These are phyloP conservation scores for Uronychia setigera DNA, from an alignment of 73 alveolate species.

Conservation along the genomic window DNA sequence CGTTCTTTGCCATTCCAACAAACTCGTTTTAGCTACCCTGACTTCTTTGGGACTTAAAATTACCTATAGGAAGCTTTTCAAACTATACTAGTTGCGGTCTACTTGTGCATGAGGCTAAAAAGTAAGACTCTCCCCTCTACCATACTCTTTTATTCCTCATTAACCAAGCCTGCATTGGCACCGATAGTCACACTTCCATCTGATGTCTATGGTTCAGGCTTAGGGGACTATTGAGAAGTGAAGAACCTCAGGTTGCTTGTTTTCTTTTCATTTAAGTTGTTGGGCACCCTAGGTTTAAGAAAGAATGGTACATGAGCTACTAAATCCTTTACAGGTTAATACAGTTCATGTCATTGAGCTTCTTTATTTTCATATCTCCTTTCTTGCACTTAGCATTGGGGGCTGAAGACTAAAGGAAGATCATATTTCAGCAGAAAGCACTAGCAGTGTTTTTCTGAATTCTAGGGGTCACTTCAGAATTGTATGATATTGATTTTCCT, in stretches of 20 bases:
- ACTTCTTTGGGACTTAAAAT: neutral
- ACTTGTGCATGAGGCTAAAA: neutral
- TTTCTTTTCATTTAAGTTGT: neutral
- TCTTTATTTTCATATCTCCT: neutral
- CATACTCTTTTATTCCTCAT: neutral
- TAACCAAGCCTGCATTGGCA: too few species aligned
- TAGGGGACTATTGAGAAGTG: conserved; percentile 1
- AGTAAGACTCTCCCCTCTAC: neutral
- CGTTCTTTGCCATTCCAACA: neutral
- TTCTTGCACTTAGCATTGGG: neutral
- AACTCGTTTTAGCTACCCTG: neutral
- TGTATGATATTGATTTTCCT: neutral
- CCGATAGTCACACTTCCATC: neutral
- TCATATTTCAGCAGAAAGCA: neutral
- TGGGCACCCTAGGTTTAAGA: neutral
- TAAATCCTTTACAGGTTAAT: neutral
- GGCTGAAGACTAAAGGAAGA: neutral
- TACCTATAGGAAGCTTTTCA: neutral
- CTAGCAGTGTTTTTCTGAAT: neutral
- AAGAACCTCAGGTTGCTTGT: neutral
- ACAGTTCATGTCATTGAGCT: neutral
- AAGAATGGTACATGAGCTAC: neutral
- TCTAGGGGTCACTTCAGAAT: neutral
- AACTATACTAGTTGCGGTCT: neutral
- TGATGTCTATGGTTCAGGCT: neutral